Evolutionary conservation across 805 yeast genomes (phyloP).

Genomic region (Schwanniomyces pseudopolymorphus): DNA sequence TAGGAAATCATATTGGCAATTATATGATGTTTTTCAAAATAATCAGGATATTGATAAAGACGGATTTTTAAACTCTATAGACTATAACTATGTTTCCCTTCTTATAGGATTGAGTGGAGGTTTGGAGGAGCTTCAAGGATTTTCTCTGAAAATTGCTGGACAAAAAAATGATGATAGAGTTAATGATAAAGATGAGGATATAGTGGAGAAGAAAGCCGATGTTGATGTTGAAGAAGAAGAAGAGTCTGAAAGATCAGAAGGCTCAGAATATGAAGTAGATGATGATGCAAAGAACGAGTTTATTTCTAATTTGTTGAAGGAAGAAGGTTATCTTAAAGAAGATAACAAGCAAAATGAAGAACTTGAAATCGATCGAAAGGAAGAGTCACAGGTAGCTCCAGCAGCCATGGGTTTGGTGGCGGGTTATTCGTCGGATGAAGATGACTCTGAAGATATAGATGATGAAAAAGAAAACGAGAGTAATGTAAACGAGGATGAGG

Average conservation of each 20-base stretch:
- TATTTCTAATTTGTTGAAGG: slow-evolving; percentile 14
- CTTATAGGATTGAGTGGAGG: slow-evolving; percentile 29
- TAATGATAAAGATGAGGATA: too few relatives aligned
- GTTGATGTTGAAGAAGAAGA: slow-evolving; percentile 3
- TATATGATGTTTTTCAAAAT: slow-evolving; percentile 19
- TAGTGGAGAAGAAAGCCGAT: background rate
- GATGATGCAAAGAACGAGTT: slow-evolving; percentile 11
- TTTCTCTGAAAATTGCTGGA: background rate
- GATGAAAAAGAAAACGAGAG: slow-evolving; percentile 3
- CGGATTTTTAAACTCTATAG: slow-evolving; percentile 19
- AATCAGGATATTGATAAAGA: slow-evolving; percentile 20
- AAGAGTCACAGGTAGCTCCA: slow-evolving; percentile 1
- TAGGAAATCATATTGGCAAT: slow-evolving; percentile 32
- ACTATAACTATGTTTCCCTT: slow-evolving; percentile 28
- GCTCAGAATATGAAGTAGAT: slow-evolving; percentile 9
- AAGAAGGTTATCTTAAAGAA: slow-evolving; percentile 16
- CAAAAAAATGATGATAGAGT: slow-evolving; percentile 8
- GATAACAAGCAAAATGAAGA: slow-evolving; percentile 3
- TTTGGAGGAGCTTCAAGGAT: slow-evolving; percentile 5
- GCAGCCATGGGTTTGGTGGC: slow-evolving; percentile 10
- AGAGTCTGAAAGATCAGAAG: slow-evolving; percentile 5
- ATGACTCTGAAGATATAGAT: slow-evolving; percentile 9
- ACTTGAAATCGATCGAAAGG: slow-evolving; percentile 1
- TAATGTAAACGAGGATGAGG: too few relatives aligned
- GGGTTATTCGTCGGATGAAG: slow-evolving; percentile 28